phyloP scores from a whole-genome alignment of 495 filamentous ascomycete species.

The Penicillium daleae region DNA sequence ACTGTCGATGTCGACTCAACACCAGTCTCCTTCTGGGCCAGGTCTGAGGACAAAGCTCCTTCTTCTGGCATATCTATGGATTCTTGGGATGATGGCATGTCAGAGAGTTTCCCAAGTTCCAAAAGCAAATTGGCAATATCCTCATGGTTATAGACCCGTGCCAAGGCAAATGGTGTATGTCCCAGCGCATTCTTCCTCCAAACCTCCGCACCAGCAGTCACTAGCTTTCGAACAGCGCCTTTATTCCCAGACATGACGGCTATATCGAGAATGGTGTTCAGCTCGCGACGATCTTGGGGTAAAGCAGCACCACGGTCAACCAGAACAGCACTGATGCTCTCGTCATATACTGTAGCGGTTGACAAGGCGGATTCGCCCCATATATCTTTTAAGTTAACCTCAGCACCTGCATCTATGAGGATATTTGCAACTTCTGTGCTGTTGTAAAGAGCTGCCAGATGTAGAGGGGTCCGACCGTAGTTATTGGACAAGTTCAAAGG shows the following conservation, averaged over 20 bases:
- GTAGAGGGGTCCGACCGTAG: constrained; percentile 10
- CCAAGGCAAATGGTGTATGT: neutral
- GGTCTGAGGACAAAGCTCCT: neutral
- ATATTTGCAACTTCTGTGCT: constrained; percentile 62
- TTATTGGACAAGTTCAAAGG: neutral
- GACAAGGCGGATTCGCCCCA: constrained; percentile 5
- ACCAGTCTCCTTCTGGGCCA: neutral
- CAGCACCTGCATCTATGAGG: constrained; percentile 79
- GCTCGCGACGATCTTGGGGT: neutral
- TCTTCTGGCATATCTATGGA: neutral
- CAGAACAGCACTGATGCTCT: neutral
- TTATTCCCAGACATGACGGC: constrained; percentile 3
- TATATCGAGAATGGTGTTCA: constrained; percentile 2
- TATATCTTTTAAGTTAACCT: constrained; percentile 37
- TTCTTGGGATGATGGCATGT: neutral
- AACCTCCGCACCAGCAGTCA: constrained; percentile 10
- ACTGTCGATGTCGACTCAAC: neutral
- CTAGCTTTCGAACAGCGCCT: neutral
- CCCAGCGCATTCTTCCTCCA: constrained; percentile 4
- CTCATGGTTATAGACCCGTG: constrained; percentile 1
- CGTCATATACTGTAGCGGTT: neutral
- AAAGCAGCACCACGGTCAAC: neutral
- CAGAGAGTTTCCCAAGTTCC: constrained; percentile 1
- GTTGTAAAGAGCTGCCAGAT: constrained; percentile 3
- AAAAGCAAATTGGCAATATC: constrained; percentile 9